phyloP scores from a whole-genome alignment of 495 filamentous ascomycete species.

The Talaromyces proteolyticus region DNA sequence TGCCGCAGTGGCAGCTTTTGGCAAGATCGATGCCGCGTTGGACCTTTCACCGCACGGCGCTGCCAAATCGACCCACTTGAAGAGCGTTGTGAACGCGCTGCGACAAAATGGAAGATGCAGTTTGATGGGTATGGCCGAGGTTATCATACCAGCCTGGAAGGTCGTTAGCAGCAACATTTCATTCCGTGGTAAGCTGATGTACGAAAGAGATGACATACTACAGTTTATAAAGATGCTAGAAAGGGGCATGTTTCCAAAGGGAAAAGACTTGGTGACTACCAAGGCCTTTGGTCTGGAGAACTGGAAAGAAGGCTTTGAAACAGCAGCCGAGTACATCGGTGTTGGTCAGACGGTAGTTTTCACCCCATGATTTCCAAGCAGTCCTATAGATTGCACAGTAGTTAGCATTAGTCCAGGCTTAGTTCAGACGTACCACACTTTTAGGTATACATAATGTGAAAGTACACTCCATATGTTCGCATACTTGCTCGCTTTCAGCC shows the following conservation, averaged over 20 bases:
- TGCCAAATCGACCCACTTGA: conserved; percentile 4
- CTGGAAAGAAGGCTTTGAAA: conserved; percentile 6
- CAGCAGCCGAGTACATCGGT: conserved; percentile 1
- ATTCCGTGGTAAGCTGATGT: conserved; percentile 36
- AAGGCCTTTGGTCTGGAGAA: neutral
- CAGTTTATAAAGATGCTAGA: conserved; percentile 6
- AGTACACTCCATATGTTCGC: too few species aligned
- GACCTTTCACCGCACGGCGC: neutral
- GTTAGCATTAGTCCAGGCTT: too few species aligned
- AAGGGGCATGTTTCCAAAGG: neutral
- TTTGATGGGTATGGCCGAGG: conserved; percentile 5
- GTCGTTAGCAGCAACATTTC: conserved; percentile 20
- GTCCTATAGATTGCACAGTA: too few species aligned
- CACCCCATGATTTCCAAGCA: neutral
- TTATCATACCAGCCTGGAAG: neutral
- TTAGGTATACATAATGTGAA: too few species aligned
- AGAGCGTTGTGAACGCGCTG: conserved; percentile 4
- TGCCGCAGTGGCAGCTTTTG: neutral
- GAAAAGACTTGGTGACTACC: neutral
- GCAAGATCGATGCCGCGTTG: neutral
- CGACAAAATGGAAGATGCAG: conserved; percentile 7
- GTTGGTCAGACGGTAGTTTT: neutral
- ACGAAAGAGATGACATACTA: conserved; percentile 22
- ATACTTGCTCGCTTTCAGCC: too few species aligned
- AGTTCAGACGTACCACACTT: too few species aligned